A percentile compares a stretch with the other conserved stretches of the same genome.
Evolutionary conservation across 352 stramenopile species (phyloP).

Genomic region (Globisporangium takayamanum): DNA sequence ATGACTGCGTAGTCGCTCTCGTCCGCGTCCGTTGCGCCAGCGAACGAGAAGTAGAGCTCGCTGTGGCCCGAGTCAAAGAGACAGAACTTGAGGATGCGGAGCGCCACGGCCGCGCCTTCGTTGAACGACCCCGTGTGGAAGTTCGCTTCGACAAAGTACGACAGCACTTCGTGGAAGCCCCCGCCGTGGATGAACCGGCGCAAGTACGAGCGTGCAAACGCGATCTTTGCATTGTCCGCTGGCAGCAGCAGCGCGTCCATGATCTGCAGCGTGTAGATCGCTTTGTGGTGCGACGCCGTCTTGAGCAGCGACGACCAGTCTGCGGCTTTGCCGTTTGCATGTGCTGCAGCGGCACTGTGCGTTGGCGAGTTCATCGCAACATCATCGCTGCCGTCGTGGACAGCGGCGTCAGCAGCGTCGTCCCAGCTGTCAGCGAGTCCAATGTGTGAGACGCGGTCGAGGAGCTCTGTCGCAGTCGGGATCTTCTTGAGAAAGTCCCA

Average conservation of each 20-base stretch:
- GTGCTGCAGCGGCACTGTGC: slow-evolving; percentile 4
- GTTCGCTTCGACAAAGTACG: slow-evolving; percentile 73
- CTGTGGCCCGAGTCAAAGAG: slow-evolving; percentile 66
- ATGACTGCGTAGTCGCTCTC: slow-evolving; percentile 18
- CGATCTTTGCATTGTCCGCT: slow-evolving; percentile 46
- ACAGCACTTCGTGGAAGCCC: slow-evolving; percentile 77
- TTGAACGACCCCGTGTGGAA: slow-evolving; percentile 73
- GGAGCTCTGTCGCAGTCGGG: slow-evolving; percentile 62
- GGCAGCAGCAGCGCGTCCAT: slow-evolving; percentile 79
- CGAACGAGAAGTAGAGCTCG: slow-evolving; percentile 34
- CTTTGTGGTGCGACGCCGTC: slow-evolving; percentile 68
- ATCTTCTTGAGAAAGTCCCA: slow-evolving; percentile 84
- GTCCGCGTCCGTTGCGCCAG: slow-evolving; percentile 9
- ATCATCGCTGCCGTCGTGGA: slow-evolving; percentile 12
- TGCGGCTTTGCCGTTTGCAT: slow-evolving; percentile 17
- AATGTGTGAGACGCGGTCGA: slow-evolving; percentile 56
- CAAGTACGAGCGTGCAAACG: slow-evolving; percentile 62
- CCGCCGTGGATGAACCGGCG: slow-evolving; percentile 64
- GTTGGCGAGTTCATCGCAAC: slow-evolving; percentile 33
- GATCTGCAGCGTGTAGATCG: slow-evolving; percentile 85
- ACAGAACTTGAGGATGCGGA: slow-evolving; percentile 82
- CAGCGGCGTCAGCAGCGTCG: neutral
- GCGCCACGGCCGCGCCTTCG: slow-evolving; percentile 73
- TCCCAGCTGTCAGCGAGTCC: slow-evolving; percentile 23
- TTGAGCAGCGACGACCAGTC: slow-evolving; percentile 68